Evolutionary conservation across 1,139 yeast species (phyloP), one percentile per base, ranked within the genome.

Genomic region (Suhomyces bolitotheri): DNA sequence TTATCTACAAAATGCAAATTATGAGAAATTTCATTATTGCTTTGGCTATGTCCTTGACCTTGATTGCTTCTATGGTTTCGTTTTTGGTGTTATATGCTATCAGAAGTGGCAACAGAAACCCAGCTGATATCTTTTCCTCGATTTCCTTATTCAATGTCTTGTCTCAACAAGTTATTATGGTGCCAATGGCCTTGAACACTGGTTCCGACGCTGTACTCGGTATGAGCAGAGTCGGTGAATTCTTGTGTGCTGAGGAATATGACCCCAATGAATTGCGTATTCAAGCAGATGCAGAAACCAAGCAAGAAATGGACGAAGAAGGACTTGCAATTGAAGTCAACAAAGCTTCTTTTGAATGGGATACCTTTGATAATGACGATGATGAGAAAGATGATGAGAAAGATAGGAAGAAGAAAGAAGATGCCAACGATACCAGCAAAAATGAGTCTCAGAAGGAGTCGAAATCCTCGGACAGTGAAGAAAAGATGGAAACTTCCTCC

Each of bases 111-210:
- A 52, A 51, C n/a, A 71, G 78, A 45, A 68, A 71, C 41, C 82
- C 95, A 1, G 90, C 88, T 2, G 64, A 73, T 22, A 78, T 88
- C n/a, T 89, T 89, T 54, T 76, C 96, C 0, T 82, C 96, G 9
- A 66, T 89, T 35, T 75, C 94, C 0, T 70, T 86, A 38, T 89
- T 88, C 66, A 81, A 81, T 47, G 72, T 79, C 23, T 64, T 76
- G 45, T 56, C 79, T 4, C 65, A 63, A 35, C 72, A 66, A 41
- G 66, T 74, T 16, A 68, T 86, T 51, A 64, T 86, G 50, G 64
- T 86, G 34, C 96, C 96, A 16, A 65, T 86, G 62, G 81, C 85
- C 43, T 62, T 82, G 36, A 80, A 87, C 19, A 62, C 77, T 36
- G 82, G 79, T 40, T 73, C 80, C 2, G 95, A 86, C 58, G 88